Base-by-base conservation (phyloP, 1,139 yeast genomes). In the Geotrichum citri-aurantii region DNA sequence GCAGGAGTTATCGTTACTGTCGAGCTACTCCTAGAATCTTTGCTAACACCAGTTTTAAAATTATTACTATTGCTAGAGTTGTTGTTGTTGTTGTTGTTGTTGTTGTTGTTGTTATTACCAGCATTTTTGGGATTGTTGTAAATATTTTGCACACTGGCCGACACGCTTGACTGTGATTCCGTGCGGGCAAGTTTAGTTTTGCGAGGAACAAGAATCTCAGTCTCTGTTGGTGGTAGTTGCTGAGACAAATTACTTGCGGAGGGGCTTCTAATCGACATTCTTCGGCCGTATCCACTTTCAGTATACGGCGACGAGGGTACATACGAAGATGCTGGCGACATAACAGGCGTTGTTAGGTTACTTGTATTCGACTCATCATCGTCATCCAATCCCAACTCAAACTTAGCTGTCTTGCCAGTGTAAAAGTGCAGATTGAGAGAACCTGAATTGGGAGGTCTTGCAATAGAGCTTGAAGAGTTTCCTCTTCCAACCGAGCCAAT, bases 131-230 rank as follows among this genome's bases (percentile, higher is more conserved):
- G 8, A 47, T 6, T 37, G 7, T 37, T 12, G 19, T 37, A n/a
- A 14, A n/a, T n/a, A 21, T 40, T 29, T 49, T 65, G 66, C 19
- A 62, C 50, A 23, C 60, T 50, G 1, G 66, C 61, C 5, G 68
- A 65, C 21, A 67, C 68, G 53, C 59, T 63, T 17, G 64, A 62
- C 52, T 65, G 69, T 5, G 68, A 66, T 8, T 59, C 62, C 4
- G 69, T 66, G 2, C 69, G 64, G 26, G 68, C 68, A 40, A 68
- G 68, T 52, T 67, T 68, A 17, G 58, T 33, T 24, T 59, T 65
- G 60, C 54, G 65, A 57, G 44, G 67, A 58, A 29, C 52, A 55
- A 54, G 60, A 57, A 49, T 59, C 48, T 56, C 64, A 53, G 54
- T 57, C 48, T 46, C 50, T 27, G 59, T 29, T 52, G 49, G 56